Conservation (phyloP, 176 grass and related monocot species). For the Paspalum vaginatum region DNA sequence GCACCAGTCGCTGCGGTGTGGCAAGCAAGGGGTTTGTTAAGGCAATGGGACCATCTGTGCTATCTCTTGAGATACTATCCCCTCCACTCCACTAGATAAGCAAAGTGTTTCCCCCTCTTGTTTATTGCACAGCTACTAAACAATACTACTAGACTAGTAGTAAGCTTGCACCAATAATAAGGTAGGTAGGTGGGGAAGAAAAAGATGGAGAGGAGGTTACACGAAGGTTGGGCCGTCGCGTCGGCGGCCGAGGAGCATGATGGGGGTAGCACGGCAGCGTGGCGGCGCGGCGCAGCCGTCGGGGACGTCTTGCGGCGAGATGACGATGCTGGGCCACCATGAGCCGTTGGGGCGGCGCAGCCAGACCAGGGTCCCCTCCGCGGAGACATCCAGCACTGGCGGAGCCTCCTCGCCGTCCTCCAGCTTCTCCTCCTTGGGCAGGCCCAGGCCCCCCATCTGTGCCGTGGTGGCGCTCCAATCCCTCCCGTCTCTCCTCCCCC, state of each 20-base stretch:
- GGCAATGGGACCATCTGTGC: too few species aligned
- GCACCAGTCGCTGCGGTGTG: constrained; percentile 59
- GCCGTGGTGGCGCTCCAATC: not conserved
- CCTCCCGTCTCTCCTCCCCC: not conserved
- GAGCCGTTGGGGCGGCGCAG: constrained; percentile 64
- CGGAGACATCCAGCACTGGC: constrained; percentile 33
- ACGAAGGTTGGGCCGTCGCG: constrained; percentile 51
- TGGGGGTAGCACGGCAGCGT: constrained; percentile 52
- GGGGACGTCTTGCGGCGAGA: constrained; percentile 51
- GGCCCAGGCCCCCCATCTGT: constrained; percentile 14
- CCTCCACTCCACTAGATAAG: too few species aligned
- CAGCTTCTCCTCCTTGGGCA: not conserved
- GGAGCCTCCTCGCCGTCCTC: not conserved
- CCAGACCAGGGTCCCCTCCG: constrained; percentile 64
- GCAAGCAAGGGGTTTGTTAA: not conserved
- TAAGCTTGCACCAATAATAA: too few species aligned
- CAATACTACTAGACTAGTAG: not conserved
- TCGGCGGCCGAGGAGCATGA: constrained; percentile 67
- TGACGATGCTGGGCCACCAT: constrained; percentile 74
- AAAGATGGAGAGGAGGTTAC: not conserved
- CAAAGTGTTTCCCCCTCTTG: too few species aligned
- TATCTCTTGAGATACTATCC: too few species aligned
- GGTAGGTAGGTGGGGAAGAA: not conserved
- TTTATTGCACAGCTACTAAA: too few species aligned
- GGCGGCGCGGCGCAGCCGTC: constrained; percentile 37